These are phyloP conservation scores for Ganoderma multipileum DNA, from an alignment of 1,284 basidiomycete species.

Conservation along the genomic window DNA sequence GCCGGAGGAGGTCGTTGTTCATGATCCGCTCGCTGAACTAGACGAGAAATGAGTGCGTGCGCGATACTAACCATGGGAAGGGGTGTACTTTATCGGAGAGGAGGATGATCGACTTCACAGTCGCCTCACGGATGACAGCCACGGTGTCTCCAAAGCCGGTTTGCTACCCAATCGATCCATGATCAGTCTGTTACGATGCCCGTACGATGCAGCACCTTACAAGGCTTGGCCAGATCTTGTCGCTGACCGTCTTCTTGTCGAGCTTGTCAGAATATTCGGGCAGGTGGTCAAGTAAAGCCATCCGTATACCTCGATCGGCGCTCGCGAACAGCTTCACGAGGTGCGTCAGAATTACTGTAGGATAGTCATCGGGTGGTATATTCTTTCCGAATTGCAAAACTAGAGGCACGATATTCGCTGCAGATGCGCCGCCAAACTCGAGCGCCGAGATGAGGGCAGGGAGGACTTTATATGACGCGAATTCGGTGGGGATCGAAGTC, in stretches of 20 bases:
- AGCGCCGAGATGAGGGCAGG: slow-evolving; percentile 88
- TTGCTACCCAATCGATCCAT: slow-evolving; percentile 58
- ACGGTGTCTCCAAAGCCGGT: slow-evolving; percentile 96
- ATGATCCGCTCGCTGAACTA: slow-evolving; percentile 91
- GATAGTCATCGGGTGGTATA: slow-evolving; percentile 77
- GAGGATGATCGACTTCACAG: slow-evolving; percentile 87
- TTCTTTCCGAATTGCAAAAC: slow-evolving; percentile 83
- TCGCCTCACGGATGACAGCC: slow-evolving; percentile 92
- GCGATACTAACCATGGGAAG: neutral
- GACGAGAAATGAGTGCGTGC: neutral
- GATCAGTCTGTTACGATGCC: neutral
- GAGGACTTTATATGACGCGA: slow-evolving; percentile 86
- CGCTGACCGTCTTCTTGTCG: slow-evolving; percentile 84
- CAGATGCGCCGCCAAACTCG: slow-evolving; percentile 81
- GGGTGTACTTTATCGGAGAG: slow-evolving; percentile 80
- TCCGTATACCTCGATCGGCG: slow-evolving; percentile 91
- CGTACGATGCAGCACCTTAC: slow-evolving; percentile 49
- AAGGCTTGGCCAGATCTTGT: slow-evolving; percentile 94
- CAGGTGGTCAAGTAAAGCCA: slow-evolving; percentile 91
- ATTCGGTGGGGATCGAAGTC: slow-evolving; percentile 85
- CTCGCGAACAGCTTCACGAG: slow-evolving; percentile 86
- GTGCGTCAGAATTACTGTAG: slow-evolving; percentile 74
- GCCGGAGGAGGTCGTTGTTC: slow-evolving; percentile 95
- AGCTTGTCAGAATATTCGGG: slow-evolving; percentile 87
- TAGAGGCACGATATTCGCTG: slow-evolving; percentile 82